Evolutionary conservation across 2,329 filamentous ascomycete genomes (phyloP), one percentile per base, ranked within the genome.

Genomic region (Fusarium pseudoanthophilum): DNA sequence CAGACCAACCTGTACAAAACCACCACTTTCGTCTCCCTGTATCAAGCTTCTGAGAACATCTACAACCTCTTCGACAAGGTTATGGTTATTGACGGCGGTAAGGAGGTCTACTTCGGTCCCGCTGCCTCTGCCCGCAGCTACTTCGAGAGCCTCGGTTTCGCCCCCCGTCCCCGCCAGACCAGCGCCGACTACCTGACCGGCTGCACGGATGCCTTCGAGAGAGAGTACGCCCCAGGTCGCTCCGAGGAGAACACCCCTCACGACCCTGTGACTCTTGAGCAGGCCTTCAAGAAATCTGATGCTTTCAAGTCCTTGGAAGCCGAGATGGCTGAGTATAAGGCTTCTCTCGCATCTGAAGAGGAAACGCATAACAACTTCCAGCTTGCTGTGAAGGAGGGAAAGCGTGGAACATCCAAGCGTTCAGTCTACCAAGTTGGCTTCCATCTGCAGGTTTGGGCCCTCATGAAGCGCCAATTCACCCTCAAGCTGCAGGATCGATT

Each of bases 401-500:
- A 97, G 85, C 91, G 93, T 16, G 91, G 91, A 61, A 88, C 91
- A 13, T 92, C 93, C 0, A 90, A 91, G 77, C 90, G 89, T 37
- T 95, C 93, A 0, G 92, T 95, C 39, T 97, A 97, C 83, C 92
- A 91, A 2, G 92, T 95, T 60, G 93, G 94, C 0, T 96, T 96
- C 82, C 90, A 95, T 72, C 85, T 93, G 3, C 95, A 97, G 80
- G 87, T 96, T 28, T 95, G 92, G 92, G 92, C 93, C 2, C 83
- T 96, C 70, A 93, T 95, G 88, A 92, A 94, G 80, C 90, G 94
- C 10, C 94, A 97, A 80, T 96, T 95, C 80, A 86, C 92, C 58
- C 91, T 97, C 77, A 96, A 96, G 84, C 92, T 94, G 85, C 93
- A 97, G 81, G 94, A 97, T 80, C 92, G 92, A 65, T 92, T 95